Conservation (phyloP, 208 protist genomes). For the Acanthamoeba healyi region DNA sequence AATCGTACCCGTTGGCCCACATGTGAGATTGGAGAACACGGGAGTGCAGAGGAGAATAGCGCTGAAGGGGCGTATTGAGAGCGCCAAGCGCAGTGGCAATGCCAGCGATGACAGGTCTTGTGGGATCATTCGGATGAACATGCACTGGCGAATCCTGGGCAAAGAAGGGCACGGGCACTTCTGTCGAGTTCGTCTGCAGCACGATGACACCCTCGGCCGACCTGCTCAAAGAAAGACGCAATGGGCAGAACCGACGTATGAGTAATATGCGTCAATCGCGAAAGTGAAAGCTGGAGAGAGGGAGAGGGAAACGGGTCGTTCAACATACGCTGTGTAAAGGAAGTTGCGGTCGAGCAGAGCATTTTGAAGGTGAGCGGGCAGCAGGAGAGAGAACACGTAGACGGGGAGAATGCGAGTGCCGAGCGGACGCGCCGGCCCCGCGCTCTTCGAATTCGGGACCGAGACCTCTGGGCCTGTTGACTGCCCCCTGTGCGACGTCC, state of each 20-base stretch:
- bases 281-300: too few species aligned
- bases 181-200: slow-evolving; percentile 45
- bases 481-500: neutral
- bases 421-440: neutral
- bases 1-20: slow-evolving; percentile 20
- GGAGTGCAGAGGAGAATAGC: slow-evolving; percentile 25
- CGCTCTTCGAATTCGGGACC: neutral
- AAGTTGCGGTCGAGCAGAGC: neutral
- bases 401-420: slow-evolving; percentile 48
- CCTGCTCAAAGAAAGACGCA: neutral
- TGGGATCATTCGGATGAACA: neutral
- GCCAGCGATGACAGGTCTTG: neutral
- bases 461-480: neutral
- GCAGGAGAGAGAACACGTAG: slow-evolving; percentile 43
- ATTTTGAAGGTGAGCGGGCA: neutral
- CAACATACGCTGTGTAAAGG: neutral
- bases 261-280: neutral
- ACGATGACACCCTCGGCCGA: slow-evolving; percentile 16
- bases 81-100: slow-evolving; percentile 4
- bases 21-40: slow-evolving; percentile 1
- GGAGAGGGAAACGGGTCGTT: too few species aligned
- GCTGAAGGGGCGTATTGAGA: neutral
- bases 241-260: neutral
- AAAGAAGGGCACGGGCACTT: slow-evolving; percentile 35
- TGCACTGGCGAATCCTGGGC: neutral